Percentiles rank a stretch among this genome's conserved stretches.
These are phyloP conservation scores for Lizonia empirigonia DNA, from an alignment of 2,329 filamentous ascomycete genomes.

Conservation along the genomic window DNA sequence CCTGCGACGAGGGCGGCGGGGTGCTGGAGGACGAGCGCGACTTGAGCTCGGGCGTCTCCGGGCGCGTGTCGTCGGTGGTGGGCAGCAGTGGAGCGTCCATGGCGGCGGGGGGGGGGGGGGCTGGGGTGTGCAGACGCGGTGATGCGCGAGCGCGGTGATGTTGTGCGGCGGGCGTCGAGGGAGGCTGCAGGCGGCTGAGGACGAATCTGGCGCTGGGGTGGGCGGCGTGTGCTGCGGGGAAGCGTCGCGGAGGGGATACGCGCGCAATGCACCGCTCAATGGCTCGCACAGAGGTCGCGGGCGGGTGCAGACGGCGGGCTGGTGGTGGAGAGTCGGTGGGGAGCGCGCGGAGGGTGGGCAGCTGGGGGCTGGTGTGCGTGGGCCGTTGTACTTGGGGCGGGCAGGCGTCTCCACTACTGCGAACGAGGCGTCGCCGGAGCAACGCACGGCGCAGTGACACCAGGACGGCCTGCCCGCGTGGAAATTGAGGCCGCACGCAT, in stretches of 20 bases:
- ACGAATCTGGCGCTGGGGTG: conserved; percentile 15
- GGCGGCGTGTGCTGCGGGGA: conserved; percentile 24
- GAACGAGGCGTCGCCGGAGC: conserved; percentile 5
- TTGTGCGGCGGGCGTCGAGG: background rate
- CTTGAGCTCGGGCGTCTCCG: conserved; percentile 32
- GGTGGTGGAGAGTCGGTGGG: conserved; percentile 10
- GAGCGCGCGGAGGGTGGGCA: background rate
- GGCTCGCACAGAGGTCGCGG: conserved; percentile 2
- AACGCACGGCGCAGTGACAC: conserved; percentile 11
- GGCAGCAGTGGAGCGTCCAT: conserved; percentile 37
- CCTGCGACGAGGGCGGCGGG: conserved; percentile 67
- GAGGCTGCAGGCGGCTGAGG: background rate
- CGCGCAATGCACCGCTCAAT: conserved; percentile 4
- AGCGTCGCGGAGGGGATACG: conserved; percentile 22
- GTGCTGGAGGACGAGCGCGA: conserved; percentile 57
- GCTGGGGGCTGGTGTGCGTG: background rate
- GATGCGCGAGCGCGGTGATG: background rate
- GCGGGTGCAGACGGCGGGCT: background rate
- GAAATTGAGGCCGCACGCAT: conserved; percentile 19
- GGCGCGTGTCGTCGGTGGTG: conserved; percentile 37
- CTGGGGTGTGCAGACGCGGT: background rate
- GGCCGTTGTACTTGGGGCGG: background rate
- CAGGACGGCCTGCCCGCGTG: conserved; percentile 3
- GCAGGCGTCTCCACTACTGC: conserved; percentile 5
- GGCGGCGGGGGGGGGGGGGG: background rate